Percentiles rank a stretch among this genome's conserved stretches.
These are phyloP conservation scores for Talaromyces borbonicus DNA, from an alignment of 495 filamentous ascomycete species.

Conservation along the genomic window DNA sequence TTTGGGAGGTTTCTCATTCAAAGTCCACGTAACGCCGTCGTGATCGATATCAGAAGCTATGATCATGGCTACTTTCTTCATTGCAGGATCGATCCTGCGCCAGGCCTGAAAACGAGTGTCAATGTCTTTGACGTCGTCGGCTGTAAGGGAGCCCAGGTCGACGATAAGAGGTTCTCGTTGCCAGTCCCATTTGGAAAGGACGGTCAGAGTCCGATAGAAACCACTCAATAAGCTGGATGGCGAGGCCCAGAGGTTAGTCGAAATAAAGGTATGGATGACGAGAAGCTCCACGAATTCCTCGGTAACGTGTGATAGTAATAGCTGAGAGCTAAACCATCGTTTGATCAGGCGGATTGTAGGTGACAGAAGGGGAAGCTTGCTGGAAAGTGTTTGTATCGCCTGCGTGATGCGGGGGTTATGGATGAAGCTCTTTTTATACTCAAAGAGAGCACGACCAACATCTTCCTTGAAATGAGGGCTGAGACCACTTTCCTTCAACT, in stretches of 20 bases:
- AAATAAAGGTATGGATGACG: slow-evolving; percentile 63
- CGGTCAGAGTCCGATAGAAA: slow-evolving; percentile 67
- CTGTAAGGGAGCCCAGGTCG: slow-evolving; percentile 52
- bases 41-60: slow-evolving; percentile 69
- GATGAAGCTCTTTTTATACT: slow-evolving; percentile 60
- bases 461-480: slow-evolving; percentile 54
- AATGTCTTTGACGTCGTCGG: slow-evolving; percentile 43
- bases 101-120: slow-evolving; percentile 61
- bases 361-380: slow-evolving; percentile 70
- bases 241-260: slow-evolving; percentile 68
- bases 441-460: slow-evolving; percentile 53
- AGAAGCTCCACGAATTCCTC: slow-evolving; percentile 79
- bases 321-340: slow-evolving; percentile 78
- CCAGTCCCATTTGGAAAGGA: slow-evolving; percentile 88
- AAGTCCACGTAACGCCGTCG: slow-evolving; percentile 73
- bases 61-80: slow-evolving; percentile 77
- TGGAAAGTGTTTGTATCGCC: slow-evolving; percentile 65
- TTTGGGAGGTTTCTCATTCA: slow-evolving; percentile 55
- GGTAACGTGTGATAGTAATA: slow-evolving; percentile 62
- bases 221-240: slow-evolving; percentile 74
- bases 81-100: slow-evolving; percentile 75
- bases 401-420: slow-evolving; percentile 71
- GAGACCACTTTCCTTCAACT: slow-evolving; percentile 59
- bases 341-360: slow-evolving; percentile 82
- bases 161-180: slow-evolving; percentile 68